Percentiles rank a stretch among this genome's conserved stretches.
phyloP scores from a whole-genome alignment of 495 filamentous ascomycete species.

The Oidiodendron maius region DNA sequence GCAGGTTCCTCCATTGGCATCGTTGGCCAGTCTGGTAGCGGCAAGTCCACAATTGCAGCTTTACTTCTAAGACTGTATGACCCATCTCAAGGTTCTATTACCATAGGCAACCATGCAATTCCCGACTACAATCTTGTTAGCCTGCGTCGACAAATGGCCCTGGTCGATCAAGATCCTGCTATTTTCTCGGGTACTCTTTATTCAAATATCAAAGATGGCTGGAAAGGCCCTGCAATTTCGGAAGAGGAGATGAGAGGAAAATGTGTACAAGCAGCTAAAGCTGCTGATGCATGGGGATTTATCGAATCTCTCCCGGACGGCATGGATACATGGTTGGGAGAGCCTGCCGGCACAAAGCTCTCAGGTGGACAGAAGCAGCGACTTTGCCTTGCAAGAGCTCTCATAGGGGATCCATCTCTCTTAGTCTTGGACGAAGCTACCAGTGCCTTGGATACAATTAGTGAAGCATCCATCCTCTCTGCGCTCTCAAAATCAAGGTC shows the following conservation, averaged over 20 bases:
- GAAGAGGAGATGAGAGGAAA: conserved; percentile 11
- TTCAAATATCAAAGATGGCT: conserved; percentile 58
- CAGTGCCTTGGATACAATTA: conserved; percentile 32
- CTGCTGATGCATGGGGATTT: conserved; percentile 31
- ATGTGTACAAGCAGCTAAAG: conserved; percentile 57
- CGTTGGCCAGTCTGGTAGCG: conserved; percentile 40
- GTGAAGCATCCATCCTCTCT: conserved; percentile 47
- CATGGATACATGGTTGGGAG: conserved; percentile 46
- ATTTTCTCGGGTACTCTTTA: conserved; percentile 20
- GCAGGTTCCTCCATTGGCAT: conserved; percentile 34
- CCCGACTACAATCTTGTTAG: conserved; percentile 11
- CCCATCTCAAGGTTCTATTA: conserved; percentile 35
- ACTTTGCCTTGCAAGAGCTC: conserved; percentile 50
- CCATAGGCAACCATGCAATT: conserved; percentile 48
- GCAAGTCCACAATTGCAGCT: conserved; percentile 41
- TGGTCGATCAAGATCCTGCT: conserved; percentile 22
- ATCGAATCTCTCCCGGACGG: conserved; percentile 43
- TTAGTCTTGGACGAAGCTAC: conserved; percentile 55
- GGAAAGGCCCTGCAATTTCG: conserved; percentile 13
- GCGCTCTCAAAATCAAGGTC: conserved; percentile 27
- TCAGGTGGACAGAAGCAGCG: conserved; percentile 60
- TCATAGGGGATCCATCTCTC: conserved; percentile 40
- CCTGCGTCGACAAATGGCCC: conserved; percentile 8
- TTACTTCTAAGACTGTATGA: conserved; percentile 43
- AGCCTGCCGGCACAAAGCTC: conserved; percentile 46